phyloP scores from a whole-genome alignment of 139 green algal species.

The Medakamo hakoo region DNA sequence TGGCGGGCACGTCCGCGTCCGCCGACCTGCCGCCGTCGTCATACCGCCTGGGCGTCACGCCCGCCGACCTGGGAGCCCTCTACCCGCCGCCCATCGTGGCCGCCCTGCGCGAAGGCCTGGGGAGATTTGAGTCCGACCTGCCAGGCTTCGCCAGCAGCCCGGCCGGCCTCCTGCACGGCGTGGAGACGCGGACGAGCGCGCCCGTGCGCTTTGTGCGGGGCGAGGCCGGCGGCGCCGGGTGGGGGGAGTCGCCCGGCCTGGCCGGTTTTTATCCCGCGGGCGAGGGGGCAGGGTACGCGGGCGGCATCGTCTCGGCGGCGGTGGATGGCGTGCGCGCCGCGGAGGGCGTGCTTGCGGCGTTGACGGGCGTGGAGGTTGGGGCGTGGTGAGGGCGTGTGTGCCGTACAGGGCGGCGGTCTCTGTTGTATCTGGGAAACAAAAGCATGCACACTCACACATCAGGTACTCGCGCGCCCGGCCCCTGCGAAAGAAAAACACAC shows the following conservation, averaged over 20 bases:
- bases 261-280: conserved; percentile 55
- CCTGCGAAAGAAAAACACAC: not conserved
- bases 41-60: conserved; percentile 53
- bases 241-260: conserved; percentile 22
- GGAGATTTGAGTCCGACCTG: conserved; percentile 29
- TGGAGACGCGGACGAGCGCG: conserved; percentile 60
- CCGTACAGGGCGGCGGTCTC: too few relatives aligned
- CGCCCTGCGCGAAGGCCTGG: conserved; percentile 34
- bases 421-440: too few relatives aligned
- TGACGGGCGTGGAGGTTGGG: conserved; percentile 4
- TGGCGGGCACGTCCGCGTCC: conserved; percentile 14
- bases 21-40: conserved; percentile 37
- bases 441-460: too few relatives aligned
- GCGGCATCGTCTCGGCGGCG: conserved; percentile 64
- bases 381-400: too few relatives aligned
- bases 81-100: conserved; percentile 42
- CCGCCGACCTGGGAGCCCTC: conserved; percentile 38
- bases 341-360: conserved; percentile 9
- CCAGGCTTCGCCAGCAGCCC: conserved; percentile 29
- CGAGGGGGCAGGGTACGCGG: conserved; percentile 71
- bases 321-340: conserved; percentile 55
- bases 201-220: conserved; percentile 33
- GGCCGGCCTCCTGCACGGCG: conserved; percentile 43
- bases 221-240: not conserved
- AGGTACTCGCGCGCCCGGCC: too few relatives aligned